Percentiles rank a stretch among this genome's conserved stretches.
Conservation (phyloP, 306 rosid species). For the Erythrophleum fordii region DNA sequence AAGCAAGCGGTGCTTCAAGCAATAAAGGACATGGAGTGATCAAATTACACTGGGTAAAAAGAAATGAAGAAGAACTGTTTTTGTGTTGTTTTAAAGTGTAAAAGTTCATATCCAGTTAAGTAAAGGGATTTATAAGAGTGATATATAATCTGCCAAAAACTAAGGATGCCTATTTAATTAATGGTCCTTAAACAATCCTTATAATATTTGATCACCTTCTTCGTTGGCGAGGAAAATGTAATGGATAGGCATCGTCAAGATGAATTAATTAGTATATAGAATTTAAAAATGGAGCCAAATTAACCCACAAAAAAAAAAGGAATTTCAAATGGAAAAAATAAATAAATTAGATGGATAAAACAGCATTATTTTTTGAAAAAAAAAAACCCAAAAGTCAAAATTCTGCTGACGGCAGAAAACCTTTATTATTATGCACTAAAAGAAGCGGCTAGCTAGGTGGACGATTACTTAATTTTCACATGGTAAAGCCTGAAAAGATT, state of each 20-base stretch:
- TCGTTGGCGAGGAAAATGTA: too few species aligned
- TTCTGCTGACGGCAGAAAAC: too few species aligned
- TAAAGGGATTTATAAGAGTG: constrained; percentile 14
- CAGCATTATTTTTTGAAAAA: too few species aligned
- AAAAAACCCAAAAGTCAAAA: neutral
- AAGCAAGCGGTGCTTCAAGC: constrained; percentile 79
- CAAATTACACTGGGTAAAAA: constrained; percentile 31
- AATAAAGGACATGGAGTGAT: constrained; percentile 57
- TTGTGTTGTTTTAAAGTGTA: constrained; percentile 28
- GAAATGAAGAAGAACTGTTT: neutral
- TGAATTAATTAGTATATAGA: neutral
- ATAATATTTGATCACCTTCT: neutral
- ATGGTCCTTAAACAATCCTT: constrained; percentile 11
- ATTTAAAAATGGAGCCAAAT: neutral
- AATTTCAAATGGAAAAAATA: neutral
- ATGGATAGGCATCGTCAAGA: too few species aligned
- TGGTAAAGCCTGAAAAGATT: too few species aligned
- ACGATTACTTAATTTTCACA: too few species aligned
- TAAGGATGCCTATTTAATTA: constrained; percentile 30
- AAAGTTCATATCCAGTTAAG: constrained; percentile 2
- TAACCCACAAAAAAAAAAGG: neutral
- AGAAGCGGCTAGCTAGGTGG: too few species aligned
- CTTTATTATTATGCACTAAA: too few species aligned
- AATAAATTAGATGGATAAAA: neutral
- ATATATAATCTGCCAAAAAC: constrained; percentile 42